A percentile compares a stretch with the other conserved stretches of the same genome.
Evolutionary conservation across 108 stramenopile species (phyloP).

Genomic region (Nannochloropsis salina): DNA sequence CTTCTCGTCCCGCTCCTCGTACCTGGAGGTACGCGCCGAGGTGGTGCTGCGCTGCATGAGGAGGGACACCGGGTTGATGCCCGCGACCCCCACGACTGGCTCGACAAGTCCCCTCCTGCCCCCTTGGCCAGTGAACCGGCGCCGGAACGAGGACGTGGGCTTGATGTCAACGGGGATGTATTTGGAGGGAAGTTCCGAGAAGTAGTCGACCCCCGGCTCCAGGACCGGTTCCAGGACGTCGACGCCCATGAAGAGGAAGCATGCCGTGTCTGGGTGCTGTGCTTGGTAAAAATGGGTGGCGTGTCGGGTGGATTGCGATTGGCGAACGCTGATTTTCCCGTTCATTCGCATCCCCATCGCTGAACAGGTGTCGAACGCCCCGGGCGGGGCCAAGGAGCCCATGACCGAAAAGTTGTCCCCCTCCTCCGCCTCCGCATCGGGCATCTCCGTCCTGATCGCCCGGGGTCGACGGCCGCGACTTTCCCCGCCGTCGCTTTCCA

Average conservation of each 20-base stretch:
- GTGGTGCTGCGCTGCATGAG: background rate
- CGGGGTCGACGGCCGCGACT: background rate
- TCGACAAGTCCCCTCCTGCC: background rate
- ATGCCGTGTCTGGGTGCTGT: conserved; percentile 12
- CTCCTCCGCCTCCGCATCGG: background rate
- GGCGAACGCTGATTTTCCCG: background rate
- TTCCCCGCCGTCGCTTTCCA: background rate
- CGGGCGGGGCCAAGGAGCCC: background rate
- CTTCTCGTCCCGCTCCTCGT: too few relatives aligned
- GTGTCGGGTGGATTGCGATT: background rate
- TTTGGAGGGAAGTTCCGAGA: background rate
- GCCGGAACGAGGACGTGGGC: background rate
- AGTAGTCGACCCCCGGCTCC: conserved; percentile 9
- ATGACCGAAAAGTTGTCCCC: conserved; percentile 5
- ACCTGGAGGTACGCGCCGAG: background rate
- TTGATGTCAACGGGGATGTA: background rate
- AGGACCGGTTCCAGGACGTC: background rate
- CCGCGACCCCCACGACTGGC: background rate
- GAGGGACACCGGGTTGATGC: conserved; percentile 4
- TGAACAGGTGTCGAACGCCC: background rate
- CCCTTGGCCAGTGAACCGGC: background rate
- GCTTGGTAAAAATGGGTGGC: background rate
- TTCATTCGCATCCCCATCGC: background rate
- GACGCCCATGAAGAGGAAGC: background rate
- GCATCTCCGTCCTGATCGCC: background rate